Evolutionary conservation across 2,329 filamentous ascomycete species (phyloP).

Genomic region (Penicillium frequentans): DNA sequence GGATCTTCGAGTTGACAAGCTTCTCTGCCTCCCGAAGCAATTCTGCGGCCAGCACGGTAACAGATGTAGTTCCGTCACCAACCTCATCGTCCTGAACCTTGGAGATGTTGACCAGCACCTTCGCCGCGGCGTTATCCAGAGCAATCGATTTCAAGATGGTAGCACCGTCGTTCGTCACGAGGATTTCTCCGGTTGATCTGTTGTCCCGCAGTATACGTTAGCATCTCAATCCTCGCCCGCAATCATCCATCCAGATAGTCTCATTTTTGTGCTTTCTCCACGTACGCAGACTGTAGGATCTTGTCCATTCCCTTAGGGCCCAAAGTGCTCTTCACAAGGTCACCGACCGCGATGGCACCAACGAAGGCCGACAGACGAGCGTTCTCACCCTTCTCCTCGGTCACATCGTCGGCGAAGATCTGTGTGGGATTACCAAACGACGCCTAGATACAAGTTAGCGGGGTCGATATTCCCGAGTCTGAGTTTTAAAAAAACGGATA

Average conservation of each 20-base stretch:
- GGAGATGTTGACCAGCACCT: constrained; percentile 98
- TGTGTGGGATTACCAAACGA: constrained; percentile 75
- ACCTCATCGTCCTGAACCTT: constrained; percentile 99
- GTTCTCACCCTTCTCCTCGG: constrained; percentile 98
- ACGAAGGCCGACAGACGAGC: constrained; percentile 97
- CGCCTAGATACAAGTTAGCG: constrained; percentile 25
- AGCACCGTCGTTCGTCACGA: constrained; percentile 98
- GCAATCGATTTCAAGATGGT: constrained; percentile 98
- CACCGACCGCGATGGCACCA: constrained; percentile 94
- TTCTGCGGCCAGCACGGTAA: constrained; percentile 92
- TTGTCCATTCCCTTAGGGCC: constrained; percentile 99
- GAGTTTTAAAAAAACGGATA: background rate
- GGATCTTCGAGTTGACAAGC: constrained; percentile 96
- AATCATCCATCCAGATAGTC: constrained; percentile 7
- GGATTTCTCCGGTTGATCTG: constrained; percentile 91
- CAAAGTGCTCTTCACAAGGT: constrained; percentile 94
- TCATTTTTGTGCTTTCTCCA: constrained; percentile 24
- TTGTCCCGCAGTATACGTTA: constrained; percentile 7
- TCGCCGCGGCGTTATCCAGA: constrained; percentile 95
- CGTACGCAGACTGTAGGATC: constrained; percentile 91
- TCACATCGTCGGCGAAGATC: constrained; percentile 96
- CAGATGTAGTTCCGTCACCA: constrained; percentile 96
- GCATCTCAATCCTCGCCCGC: constrained; percentile 17
- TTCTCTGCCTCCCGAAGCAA: constrained; percentile 94
- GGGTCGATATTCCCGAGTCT: background rate